Evolutionary conservation across 441 rosid genomes (phyloP), one percentile per base, ranked within the genome.

Genomic region (Cnidoscolus chayamansa): DNA sequence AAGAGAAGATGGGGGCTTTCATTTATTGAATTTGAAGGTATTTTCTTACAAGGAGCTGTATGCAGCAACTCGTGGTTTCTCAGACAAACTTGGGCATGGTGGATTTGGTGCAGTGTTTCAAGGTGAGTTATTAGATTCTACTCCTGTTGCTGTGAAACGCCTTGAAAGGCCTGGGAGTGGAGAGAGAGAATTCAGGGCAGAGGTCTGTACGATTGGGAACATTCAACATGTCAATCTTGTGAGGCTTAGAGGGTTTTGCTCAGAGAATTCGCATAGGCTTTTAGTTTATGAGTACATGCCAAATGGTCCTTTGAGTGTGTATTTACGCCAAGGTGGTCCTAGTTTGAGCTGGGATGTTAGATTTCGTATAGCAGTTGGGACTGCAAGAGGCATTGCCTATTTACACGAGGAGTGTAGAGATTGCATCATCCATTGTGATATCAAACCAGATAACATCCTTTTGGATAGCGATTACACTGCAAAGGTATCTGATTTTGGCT

Each of bases 201-300:
- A 93, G 85, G 97, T 92, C 20, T 84, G 90, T 74, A 92, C 98
- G 30, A 90, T 92, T 76, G 98, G 98, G 19, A 88, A 84, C 74
- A 88, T 92, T 62, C 98, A 92, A 62, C 98, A 92, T 69, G 90
- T 92, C 37, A 89, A 92, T 82, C 90, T 92, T 10, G 98, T 90
- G 66, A 86, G 96, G 76, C 93, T 92, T 56, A 81, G 93, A 80
- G 98, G 98, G 50, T 90, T 92, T 77, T 90, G 96, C 72, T 89
- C 93, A 2, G 92, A 90, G 79, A 84, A 83, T 71, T 86, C 85
- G 68, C 90, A 88, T 32, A 84, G 96, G 67, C 88, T 92, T 70
- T 80, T 92, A 55, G 93, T 92, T 48, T 92, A 92, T 25, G 98
- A 92, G 69, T 93, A 86, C 89, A 93, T 89, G 95, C 90, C 93